phyloP scores from a whole-genome alignment of 768 basidiomycete species.

The Collybiopsis luxurians region DNA sequence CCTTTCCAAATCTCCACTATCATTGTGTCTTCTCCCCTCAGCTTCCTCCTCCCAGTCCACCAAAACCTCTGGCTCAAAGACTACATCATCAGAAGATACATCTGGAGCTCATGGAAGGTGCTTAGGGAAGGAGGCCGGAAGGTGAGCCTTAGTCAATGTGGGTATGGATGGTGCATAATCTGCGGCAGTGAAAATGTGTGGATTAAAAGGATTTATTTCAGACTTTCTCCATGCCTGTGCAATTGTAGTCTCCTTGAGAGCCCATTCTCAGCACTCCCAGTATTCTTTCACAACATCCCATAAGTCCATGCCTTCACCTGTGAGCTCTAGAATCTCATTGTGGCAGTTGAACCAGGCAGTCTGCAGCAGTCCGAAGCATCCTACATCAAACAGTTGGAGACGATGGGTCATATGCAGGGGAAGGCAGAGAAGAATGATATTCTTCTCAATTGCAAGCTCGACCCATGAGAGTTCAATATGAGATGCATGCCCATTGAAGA shows the following conservation, averaged over 20 bases:
- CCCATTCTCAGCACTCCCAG: conserved; percentile 9
- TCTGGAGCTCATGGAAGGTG: background rate
- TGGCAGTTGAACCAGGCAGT: conserved; percentile 19
- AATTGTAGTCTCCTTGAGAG: conserved; percentile 13
- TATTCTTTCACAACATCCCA: conserved; percentile 19
- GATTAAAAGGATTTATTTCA: conserved; percentile 17
- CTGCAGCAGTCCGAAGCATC: conserved; percentile 25
- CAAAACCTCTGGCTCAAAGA: too few relatives aligned
- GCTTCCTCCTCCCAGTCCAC: too few relatives aligned
- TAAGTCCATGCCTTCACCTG: conserved; percentile 16
- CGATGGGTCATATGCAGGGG: conserved; percentile 30
- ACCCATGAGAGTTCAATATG: conserved; percentile 27
- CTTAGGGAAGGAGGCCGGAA: background rate
- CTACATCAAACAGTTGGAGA: conserved; percentile 33
- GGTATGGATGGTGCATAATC: conserved; percentile 17
- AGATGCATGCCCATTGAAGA: conserved; percentile 43
- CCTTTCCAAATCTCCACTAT: too few relatives aligned
- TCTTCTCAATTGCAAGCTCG: conserved; percentile 20
- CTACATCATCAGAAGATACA: conserved; percentile 2
- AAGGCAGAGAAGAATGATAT: conserved; percentile 23
- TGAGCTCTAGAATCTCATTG: conserved; percentile 9
- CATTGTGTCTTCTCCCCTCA: too few relatives aligned
- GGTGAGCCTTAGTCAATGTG: conserved; percentile 1
- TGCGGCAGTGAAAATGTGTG: conserved; percentile 12
- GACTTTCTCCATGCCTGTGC: conserved; percentile 16